Evolutionary conservation across 169 alveolate genomes (phyloP).

Genomic region (Cryptosporidium baileyi): DNA sequence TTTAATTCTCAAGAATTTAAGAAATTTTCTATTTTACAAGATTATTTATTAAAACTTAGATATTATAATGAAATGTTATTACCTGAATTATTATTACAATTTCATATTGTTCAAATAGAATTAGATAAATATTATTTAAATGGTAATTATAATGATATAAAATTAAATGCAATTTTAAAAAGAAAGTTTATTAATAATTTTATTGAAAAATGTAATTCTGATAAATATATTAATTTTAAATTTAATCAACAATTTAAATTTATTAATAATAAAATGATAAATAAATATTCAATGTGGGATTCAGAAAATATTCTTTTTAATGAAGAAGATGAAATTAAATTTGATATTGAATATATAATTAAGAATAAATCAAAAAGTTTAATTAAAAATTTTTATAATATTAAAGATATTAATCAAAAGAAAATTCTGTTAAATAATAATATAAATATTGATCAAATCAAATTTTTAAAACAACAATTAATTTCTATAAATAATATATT

Average conservation of each 20-base stretch:
- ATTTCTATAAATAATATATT: not conserved
- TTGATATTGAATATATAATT: not conserved
- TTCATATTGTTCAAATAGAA: not conserved
- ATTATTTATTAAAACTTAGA: not conserved
- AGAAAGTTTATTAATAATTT: not conserved
- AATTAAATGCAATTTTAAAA: not conserved
- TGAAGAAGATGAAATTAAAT: not conserved
- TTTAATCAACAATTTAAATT: not conserved
- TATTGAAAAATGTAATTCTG: conserved; percentile 2
- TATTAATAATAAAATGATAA: not conserved
- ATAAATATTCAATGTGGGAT: conserved; percentile 23
- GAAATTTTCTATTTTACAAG: not conserved
- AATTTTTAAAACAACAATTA: not conserved
- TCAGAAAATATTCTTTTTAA: not conserved
- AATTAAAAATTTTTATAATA: not conserved
- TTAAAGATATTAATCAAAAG: not conserved
- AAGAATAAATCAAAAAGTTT: conserved; percentile 5
- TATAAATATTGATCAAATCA: not conserved
- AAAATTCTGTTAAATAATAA: not conserved
- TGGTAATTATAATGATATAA: not conserved
- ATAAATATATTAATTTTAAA: not conserved
- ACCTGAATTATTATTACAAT: conserved; percentile 15
- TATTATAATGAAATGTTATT: conserved; percentile 41
- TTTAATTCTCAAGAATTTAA: not conserved
- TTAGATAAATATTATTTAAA: not conserved